Base-by-base conservation (phyloP, 345 rosid species). In the Odontarrhena argentea region DNA sequence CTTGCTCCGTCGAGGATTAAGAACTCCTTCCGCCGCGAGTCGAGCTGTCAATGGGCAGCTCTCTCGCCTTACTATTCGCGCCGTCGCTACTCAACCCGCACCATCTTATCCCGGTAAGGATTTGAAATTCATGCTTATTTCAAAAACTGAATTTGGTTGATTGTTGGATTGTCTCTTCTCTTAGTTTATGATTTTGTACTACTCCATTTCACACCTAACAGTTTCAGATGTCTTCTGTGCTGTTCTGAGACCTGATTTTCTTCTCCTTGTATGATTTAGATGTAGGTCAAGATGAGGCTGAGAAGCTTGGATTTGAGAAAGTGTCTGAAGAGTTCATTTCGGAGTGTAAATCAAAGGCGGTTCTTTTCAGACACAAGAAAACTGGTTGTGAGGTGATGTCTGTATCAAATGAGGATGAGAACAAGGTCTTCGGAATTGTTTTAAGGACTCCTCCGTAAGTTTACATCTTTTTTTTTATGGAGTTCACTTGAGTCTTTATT, bases 371-470 rank as follows among this genome's bases (percentile, higher is more conserved):
- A 65, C 99, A 94, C 76, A 94, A 87, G 82, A 91, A 87, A 78
- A 88, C 97, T 2, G 97, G 97, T 22, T 84, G 93, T 6, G 91
- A 94, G 76, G 82, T 94, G 47, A 88, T 90, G 92, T 91, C 97
- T 36, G 95, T 94, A 52, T 85, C 96, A 5, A 94, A 94, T 25
- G 85, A 84, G 11, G 96, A 89, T 43, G 94, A 89, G 85, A 89
- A 89, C 75, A 89, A 89, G 80, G 96, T 87, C 63, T 89, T 87
- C 3, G 96, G 96, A 51, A 77, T 89, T 75, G 87, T 89, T 63
- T 72, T 89, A 48, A 89, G 99, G 45, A 94, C 97, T 24, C 97
- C 97, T 1, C 96, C 97, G 90, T 89, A 78, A 82, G 96, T 81
- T 12, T 46, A 26, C 0, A 18, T 35, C 9, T 4, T 6, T 53